phyloP scores from a whole-genome alignment of 1,284 basidiomycete species.

The Earliella scabrosa region DNA sequence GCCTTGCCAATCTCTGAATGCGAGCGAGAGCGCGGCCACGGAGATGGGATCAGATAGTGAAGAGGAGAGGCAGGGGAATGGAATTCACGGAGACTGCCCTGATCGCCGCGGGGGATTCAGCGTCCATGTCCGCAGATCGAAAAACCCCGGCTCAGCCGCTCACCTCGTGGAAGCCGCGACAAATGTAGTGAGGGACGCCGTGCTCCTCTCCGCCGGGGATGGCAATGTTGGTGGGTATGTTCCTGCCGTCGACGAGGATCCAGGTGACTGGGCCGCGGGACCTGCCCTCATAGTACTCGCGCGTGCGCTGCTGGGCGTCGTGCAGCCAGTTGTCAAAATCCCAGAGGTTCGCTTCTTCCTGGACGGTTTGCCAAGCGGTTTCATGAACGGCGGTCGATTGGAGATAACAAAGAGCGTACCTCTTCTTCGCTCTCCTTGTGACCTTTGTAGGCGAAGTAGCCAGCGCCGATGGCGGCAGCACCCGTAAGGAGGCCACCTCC shows the following conservation, averaged over 20 bases:
- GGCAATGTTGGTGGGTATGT: slow-evolving; percentile 57
- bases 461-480: slow-evolving; percentile 52
- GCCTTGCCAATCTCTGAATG: slow-evolving; percentile 69
- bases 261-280: slow-evolving; percentile 56
- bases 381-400: background rate
- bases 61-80: too few species aligned
- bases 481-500: slow-evolving; percentile 67
- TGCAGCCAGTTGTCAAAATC: slow-evolving; percentile 57
- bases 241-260: slow-evolving; percentile 60
- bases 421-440: slow-evolving; percentile 63
- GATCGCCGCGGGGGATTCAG: slow-evolving; percentile 11
- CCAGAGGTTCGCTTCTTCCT: slow-evolving; percentile 60
- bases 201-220: slow-evolving; percentile 60
- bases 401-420: slow-evolving; percentile 36
- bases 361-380: background rate
- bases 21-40: too few species aligned
- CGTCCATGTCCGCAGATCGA: slow-evolving; percentile 13
- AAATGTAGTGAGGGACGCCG: slow-evolving; percentile 58
- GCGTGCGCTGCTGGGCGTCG: slow-evolving; percentile 58
- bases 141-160: slow-evolving; percentile 31
- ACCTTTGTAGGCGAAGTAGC: slow-evolving; percentile 56
- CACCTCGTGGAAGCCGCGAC: slow-evolving; percentile 63
- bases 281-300: slow-evolving; percentile 50
- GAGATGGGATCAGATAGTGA: slow-evolving; percentile 16
- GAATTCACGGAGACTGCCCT: slow-evolving; percentile 64